These are phyloP conservation scores for Boletellus ananas DNA, from an alignment of 768 basidiomycete genomes.

Conservation along the genomic window DNA sequence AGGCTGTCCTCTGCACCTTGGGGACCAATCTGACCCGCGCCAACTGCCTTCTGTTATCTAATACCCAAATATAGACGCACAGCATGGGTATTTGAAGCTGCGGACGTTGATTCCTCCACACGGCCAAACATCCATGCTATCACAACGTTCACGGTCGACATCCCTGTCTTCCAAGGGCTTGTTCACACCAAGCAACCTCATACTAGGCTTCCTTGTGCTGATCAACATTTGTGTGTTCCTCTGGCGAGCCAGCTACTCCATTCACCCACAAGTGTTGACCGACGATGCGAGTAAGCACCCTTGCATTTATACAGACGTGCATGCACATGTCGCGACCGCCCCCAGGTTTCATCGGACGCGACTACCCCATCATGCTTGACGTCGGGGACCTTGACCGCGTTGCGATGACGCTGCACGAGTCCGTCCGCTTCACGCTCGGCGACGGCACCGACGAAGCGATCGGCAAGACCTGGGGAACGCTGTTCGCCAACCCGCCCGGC, in stretches of 20 bases:
- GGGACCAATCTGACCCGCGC: no score
- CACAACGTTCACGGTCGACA: neutral
- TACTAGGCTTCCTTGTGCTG: neutral
- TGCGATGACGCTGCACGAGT: constrained; percentile 11
- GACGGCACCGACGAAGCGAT: constrained; percentile 2
- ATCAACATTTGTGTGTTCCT: constrained; percentile 1
- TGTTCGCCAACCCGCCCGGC: constrained; percentile 9
- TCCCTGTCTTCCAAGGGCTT: neutral
- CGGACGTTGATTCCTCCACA: no score
- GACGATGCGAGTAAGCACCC: neutral
- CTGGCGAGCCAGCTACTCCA: neutral
- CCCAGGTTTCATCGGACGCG: constrained; percentile 6
- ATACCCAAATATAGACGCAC: no score
- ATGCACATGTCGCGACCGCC: neutral
- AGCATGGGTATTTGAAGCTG: no score
- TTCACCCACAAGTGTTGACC: neutral
- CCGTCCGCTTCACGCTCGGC: constrained; percentile 1
- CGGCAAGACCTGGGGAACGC: constrained; percentile 7
- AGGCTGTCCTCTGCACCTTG: no score
- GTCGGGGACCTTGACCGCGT: constrained; percentile 4
- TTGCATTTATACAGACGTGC: neutral
- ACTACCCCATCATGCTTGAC: constrained; percentile 9
- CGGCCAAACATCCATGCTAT: neutral
- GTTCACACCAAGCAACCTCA: neutral
- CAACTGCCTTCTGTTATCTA: no score